Conservation (phyloP, 306 rosid genomes). For the Casuarina glauca region DNA sequence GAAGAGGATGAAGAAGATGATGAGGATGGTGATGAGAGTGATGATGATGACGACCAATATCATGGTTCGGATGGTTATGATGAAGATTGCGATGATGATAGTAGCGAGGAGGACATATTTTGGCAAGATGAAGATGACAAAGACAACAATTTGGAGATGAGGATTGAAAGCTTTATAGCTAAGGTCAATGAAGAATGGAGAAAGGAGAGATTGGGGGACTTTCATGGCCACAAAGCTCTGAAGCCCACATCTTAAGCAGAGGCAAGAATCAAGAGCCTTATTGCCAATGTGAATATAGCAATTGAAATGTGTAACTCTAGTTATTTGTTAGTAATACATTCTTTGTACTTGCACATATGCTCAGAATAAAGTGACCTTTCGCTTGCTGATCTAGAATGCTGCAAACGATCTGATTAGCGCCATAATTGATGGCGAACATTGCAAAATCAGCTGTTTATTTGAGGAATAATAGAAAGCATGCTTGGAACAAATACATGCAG, state of each 20-base stretch:
- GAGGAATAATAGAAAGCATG: background rate
- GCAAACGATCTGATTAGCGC: background rate
- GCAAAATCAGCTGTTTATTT: background rate
- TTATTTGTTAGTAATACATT: background rate
- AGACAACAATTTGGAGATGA: constrained; percentile 20
- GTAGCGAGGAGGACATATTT: no score
- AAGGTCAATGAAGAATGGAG: constrained; percentile 36
- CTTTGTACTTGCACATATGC: background rate
- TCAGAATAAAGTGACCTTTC: background rate
- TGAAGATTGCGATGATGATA: constrained; percentile 14
- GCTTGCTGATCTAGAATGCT: background rate
- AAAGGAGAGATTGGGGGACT: constrained; percentile 37
- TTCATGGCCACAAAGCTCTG: background rate
- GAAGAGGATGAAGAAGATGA: constrained; percentile 12
- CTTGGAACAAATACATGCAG: background rate
- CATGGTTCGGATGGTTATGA: background rate
- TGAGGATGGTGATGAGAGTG: background rate
- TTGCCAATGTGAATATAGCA: background rate
- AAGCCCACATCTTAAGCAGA: no score
- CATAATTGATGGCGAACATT: background rate
- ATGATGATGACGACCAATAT: background rate
- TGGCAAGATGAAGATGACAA: no score
- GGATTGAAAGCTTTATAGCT: constrained; percentile 41
- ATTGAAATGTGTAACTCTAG: background rate
- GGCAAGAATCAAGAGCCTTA: no score